Evolutionary conservation across 1,139 yeast species (phyloP).

Genomic region (Kurtzmaniella quercitrusa): DNA sequence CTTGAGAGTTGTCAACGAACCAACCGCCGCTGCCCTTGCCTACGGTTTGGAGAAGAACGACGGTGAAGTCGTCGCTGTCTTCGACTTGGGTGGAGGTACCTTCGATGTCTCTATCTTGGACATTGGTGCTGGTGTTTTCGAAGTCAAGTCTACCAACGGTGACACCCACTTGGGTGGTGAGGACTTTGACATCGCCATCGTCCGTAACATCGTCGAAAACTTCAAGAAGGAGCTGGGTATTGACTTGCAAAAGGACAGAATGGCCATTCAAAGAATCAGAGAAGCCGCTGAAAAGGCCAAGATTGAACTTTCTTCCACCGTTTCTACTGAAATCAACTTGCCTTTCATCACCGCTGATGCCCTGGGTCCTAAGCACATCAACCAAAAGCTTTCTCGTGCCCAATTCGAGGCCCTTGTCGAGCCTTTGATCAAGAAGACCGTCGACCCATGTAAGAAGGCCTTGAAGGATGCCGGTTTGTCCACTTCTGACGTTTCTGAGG

Average conservation of each 20-base stretch:
- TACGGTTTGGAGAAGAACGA: constrained; percentile 88
- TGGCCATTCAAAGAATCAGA: constrained; percentile 99
- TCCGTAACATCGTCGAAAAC: constrained; percentile 83
- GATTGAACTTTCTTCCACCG: constrained; percentile 94
- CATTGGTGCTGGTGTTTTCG: constrained; percentile 84
- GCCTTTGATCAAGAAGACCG: constrained; percentile 84
- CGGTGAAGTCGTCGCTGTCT: constrained; percentile 75
- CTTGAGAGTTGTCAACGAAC: constrained; percentile 96
- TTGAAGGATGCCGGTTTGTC: constrained; percentile 90
- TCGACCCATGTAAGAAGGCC: constrained; percentile 98
- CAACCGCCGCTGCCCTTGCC: constrained; percentile 98
- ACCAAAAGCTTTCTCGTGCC: constrained; percentile 87
- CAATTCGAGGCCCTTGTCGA: constrained; percentile 92
- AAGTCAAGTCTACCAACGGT: constrained; percentile 85
- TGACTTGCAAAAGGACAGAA: constrained; percentile 86
- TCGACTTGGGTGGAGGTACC: constrained; percentile 89
- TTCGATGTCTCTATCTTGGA: constrained; percentile 82
- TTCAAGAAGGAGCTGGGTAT: constrained; percentile 93
- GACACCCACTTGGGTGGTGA: constrained; percentile 91
- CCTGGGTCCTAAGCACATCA: constrained; percentile 97
- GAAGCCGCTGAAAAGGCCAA: constrained; percentile 99
- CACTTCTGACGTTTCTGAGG: constrained; percentile 88
- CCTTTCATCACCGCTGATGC: constrained; percentile 97
- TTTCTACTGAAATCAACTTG: constrained; percentile 89
- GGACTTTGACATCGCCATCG: constrained; percentile 84